Base-by-base conservation (phyloP, 495 filamentous ascomycete species). In the Aspergillus cavernicola region DNA sequence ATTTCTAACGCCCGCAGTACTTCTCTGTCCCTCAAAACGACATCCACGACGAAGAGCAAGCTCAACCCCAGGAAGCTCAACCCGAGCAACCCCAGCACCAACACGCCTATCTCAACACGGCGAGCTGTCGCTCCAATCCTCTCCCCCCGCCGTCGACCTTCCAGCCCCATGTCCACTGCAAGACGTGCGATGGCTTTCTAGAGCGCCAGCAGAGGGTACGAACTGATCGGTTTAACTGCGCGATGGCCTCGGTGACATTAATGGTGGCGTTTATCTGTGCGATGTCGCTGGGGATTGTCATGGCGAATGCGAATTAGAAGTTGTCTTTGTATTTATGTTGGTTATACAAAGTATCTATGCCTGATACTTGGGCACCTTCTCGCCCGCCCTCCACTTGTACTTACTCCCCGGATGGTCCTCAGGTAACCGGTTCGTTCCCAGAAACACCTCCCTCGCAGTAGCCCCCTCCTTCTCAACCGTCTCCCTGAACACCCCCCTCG, bases 401-500 rank as follows among this genome's bases (percentile, higher is more conserved):
- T 52, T 32, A 18, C 49, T 52, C 26, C 49, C 49, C 10, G 49
- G 49, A 52, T 52, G 49, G 6, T 52, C 49, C 26, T 52, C 49
- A 7, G 49, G 49, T 11, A 52, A 16, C 4, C 49, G 6, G 11
- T 43, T 42, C 16, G n/a, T 15, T 16, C 49, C 49, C 18, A 52
- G 65, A 49, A 64, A 71, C 56, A 65, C 77, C 65, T 81, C 78
- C 4, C 78, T 59, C 32, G 72, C 69, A n/a, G 76, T 75, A 1
- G 38, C 49, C 0, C 49, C 49, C 36, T 68, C 59, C 15, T 73
- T 71, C 20, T 62, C 71, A 58, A 70, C 69, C 20, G 70, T 75
- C 0, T 63, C 57, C 59, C 73, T 72, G 56, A 80, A 79, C 36
- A 80, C 45, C 6, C 76, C 75, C 23, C 78, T 60, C 5, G 64